These are phyloP conservation scores for Microdochium paspali DNA, from an alignment of 2,329 filamentous ascomycete genomes.

Conservation along the genomic window DNA sequence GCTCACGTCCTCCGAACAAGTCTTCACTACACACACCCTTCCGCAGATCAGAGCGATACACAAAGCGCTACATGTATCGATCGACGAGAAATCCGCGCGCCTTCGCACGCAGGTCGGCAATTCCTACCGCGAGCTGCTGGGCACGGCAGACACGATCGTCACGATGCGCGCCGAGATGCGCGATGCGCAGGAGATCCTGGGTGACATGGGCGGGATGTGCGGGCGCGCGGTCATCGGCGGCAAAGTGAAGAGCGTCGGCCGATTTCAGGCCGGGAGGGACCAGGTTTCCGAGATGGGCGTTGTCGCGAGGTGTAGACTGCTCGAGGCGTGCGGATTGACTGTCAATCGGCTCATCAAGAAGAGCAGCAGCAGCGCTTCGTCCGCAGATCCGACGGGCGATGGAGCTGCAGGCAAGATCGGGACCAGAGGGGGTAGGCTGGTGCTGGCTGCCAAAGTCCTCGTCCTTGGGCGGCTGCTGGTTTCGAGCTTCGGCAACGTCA, in stretches of 20 bases:
- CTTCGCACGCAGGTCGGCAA: constrained; percentile 55
- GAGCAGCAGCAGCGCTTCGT: constrained; percentile 10
- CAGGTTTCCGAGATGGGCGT: constrained; percentile 13
- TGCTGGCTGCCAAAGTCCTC: constrained; percentile 59
- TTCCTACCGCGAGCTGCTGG: constrained; percentile 79
- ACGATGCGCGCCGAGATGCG: constrained; percentile 76
- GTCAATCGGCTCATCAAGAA: constrained; percentile 40
- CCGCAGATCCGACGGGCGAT: no score
- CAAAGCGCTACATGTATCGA: constrained; percentile 45
- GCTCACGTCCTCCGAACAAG: constrained; percentile 39
- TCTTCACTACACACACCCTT: constrained; percentile 49
- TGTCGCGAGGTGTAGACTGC: constrained; percentile 35
- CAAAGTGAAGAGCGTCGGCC: constrained; percentile 49
- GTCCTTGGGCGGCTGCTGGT: constrained; percentile 68
- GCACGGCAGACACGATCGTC: constrained; percentile 89
- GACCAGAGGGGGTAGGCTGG: constrained; percentile 37
- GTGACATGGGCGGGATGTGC: constrained; percentile 66
- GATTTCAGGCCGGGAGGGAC: constrained; percentile 26
- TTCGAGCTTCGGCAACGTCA: constrained; percentile 57
- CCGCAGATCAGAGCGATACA: constrained; percentile 56
- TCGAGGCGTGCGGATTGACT: constrained; percentile 41
- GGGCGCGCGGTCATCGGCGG: constrained; percentile 61
- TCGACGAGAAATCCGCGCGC: constrained; percentile 53
- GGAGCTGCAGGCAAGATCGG: background rate
- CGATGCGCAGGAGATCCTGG: constrained; percentile 61